These are phyloP conservation scores for Polymyxa betae DNA, from an alignment of 208 protist species.

Conservation along the genomic window DNA sequence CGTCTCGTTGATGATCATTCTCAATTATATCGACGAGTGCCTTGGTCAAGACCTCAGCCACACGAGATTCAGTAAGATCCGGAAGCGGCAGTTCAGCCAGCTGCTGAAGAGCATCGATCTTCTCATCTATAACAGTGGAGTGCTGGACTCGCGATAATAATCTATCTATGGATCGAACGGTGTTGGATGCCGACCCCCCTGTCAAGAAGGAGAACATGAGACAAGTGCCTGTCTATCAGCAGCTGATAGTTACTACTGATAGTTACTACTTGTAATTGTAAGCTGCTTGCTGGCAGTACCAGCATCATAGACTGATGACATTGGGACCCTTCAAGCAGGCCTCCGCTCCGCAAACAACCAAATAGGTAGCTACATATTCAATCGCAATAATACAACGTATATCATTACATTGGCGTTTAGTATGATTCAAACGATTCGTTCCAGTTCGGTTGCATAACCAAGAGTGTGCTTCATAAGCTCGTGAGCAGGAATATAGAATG, in stretches of 20 bases:
- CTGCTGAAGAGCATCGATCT: conserved; percentile 24
- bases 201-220: conserved; percentile 45
- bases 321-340: no score
- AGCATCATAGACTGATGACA: no score
- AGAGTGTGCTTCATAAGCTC: conserved; percentile 61
- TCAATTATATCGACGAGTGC: conserved; percentile 12
- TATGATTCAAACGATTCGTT: conserved; percentile 60
- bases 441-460: conserved; percentile 61
- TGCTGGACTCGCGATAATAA: conserved; percentile 40
- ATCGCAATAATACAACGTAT: no score
- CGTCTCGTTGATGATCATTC: neutral
- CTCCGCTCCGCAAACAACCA: no score
- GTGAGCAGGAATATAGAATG: conserved; percentile 41
- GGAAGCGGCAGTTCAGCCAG: neutral
- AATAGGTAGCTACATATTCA: no score
- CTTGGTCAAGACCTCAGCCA: neutral
- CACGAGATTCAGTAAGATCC: neutral
- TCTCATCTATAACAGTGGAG: conserved; percentile 24
- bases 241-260: no score
- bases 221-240: no score
- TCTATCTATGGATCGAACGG: neutral
- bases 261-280: no score
- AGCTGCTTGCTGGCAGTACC: no score
- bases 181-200: neutral
- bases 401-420: no score